phyloP scores from a whole-genome alignment of 768 basidiomycete species.

The Sporobolomyces roseus region DNA sequence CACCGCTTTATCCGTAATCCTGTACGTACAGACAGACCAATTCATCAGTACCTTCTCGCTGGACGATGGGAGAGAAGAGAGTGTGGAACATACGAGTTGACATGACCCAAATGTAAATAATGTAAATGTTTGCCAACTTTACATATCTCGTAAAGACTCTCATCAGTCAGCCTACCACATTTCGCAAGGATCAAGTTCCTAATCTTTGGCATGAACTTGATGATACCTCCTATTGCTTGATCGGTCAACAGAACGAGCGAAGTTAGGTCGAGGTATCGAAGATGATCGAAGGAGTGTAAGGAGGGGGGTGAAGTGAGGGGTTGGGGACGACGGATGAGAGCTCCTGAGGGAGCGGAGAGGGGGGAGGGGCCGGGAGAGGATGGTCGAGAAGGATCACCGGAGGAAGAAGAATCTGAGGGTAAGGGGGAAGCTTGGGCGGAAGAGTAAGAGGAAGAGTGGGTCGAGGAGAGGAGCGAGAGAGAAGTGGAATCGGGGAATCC shows the following conservation, averaged over 20 bases:
- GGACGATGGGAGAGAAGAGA: neutral
- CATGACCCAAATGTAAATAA: slow-evolving; percentile 92
- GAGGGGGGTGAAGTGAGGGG: slow-evolving; percentile 44
- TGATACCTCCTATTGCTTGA: slow-evolving; percentile 72
- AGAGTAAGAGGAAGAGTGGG: neutral
- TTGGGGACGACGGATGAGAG: neutral
- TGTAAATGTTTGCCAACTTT: slow-evolving; percentile 86
- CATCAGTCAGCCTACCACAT: slow-evolving; percentile 72
- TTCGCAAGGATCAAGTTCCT: slow-evolving; percentile 83
- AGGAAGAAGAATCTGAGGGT: neutral
- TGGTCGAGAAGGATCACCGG: slow-evolving; percentile 44
- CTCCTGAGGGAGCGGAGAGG: slow-evolving; percentile 52
- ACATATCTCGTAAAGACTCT: slow-evolving; percentile 75
- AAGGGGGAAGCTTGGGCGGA: slow-evolving; percentile 45
- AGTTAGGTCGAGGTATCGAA: slow-evolving; percentile 90
- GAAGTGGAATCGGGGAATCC: slow-evolving; percentile 66
- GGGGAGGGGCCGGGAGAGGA: slow-evolving; percentile 47
- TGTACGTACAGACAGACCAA: too few species aligned
- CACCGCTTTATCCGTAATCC: slow-evolving; percentile 85
- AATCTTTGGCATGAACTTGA: slow-evolving; percentile 74
- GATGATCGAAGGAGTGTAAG: slow-evolving; percentile 62
- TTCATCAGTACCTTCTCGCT: too few species aligned
- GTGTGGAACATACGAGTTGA: slow-evolving; percentile 50
- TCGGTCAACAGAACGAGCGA: slow-evolving; percentile 77
- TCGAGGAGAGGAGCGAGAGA: slow-evolving; percentile 2